Base-by-base conservation (phyloP, 768 basidiomycete genomes). In the Amanita rubescens region DNA sequence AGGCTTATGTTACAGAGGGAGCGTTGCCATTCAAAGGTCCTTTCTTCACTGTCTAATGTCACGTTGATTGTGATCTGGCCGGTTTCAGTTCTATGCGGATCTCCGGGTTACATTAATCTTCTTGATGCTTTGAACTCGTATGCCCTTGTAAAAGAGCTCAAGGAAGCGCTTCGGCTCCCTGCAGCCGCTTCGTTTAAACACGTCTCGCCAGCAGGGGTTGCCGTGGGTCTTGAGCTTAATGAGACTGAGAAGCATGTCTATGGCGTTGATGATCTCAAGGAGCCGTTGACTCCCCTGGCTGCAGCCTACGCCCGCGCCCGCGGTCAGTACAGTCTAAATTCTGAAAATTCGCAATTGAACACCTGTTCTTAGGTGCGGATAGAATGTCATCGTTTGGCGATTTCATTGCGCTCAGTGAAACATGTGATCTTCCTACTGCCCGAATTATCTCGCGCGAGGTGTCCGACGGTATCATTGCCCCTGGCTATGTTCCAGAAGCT, bases 301-400 rank as follows among this genome's bases (percentile, higher is more conserved):
- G 78, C 81, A 51, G 96, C 96, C 0, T 99, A 99, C 61, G 95
- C 96, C 43, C 85, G 96, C 43, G 96, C 96, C 45, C 84, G 96
- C 64, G 95, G 91, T 87, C 58, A 46, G 75, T 67, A 25, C 8
- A 33, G 32, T 34, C 24, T 6, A 7, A 2, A 9, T 41, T 25
- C 24, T 37, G 20, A 22, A 12, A 33, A 5, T n/a, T 32, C 47
- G 25, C 27, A 20, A 32, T 37, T 10, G 19, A 5, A 24, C 44
- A 39, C 52, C 53, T 54, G 54, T 52, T 53, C 58, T 5, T 59
- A 90, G 90, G 94, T 53, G 95, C 96, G 20, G 96, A 99, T 67
- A 85, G 96, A 51, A 99, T 99, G 96, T 97, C 95, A 1, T 97
- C 95, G 2, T 99, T 98, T 66, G 96, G 96, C 4, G 96, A 99